Base-by-base conservation (phyloP, 352 stramenopile genomes). In the Pythium scleroteichum region DNA sequence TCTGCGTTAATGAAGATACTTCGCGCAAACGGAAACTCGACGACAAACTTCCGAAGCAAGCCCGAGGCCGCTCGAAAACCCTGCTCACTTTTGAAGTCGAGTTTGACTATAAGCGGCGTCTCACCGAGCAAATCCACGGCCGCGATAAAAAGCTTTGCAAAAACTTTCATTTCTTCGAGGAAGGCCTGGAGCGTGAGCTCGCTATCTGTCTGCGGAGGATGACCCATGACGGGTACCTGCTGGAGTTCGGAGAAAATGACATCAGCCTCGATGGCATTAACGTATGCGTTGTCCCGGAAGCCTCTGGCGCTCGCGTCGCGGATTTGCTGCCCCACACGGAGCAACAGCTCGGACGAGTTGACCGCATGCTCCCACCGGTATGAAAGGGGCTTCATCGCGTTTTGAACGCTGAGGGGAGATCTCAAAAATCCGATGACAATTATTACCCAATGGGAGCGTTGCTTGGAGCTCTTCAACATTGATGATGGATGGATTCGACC, bases 1-100 rank as follows among this genome's bases (percentile, higher is more conserved):
- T 91, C 81, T 2, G 79, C 81, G 57, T 91, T 91, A 26, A 88
- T 68, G 35, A 91, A 91, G 16, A 91, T 56, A 17, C 77, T 61
- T 22, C 69, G 73, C 1, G 62, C 54, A 54, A 82, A 88, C 19
- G 81, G 81, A 44, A 78, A 91, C 16, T 57, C 44, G 0, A 51
- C 38, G 24, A 84, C 66, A 54, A 89, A 89, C 35, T 20, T 17
- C 4, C 45, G 49, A 35, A 89, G 29, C 8, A 69, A 2, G n/a
- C 69, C 55, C 12, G 51, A 65, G 2, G 77, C 72, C 22, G 57
- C 63, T 14, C 68, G 48, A 53, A 89, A 88, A 12, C 77, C 79
- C 13, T 53, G 63, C 40, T 70, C 70, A 60, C 75, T 88, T 63
- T 91, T 91, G 59, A 89, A 91, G 46, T 91, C 81, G 20, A 79